Evolutionary conservation across 2,329 filamentous ascomycete species (phyloP).

Genomic region (Remersonia thermophila): DNA sequence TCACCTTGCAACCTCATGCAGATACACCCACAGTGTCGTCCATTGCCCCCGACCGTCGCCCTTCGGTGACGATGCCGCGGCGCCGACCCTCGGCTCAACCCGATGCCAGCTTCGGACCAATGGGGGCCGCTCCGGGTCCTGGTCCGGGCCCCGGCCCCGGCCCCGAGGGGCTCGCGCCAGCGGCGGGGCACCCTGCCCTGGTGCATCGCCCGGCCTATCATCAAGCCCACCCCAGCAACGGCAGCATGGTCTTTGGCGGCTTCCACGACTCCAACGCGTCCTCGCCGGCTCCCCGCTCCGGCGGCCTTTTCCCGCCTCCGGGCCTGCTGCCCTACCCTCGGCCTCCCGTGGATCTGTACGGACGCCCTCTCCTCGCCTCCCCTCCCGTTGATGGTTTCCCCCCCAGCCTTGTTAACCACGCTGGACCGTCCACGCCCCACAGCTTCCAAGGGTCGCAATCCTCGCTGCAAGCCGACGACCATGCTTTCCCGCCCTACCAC

Average conservation of each 20-base stretch:
- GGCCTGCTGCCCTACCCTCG: constrained; percentile 24
- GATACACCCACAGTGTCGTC: no score
- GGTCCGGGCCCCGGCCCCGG: background rate
- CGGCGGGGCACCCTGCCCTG: constrained; percentile 11
- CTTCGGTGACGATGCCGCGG: no score
- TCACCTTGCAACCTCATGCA: no score
- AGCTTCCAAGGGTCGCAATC: constrained; percentile 52
- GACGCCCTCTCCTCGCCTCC: constrained; percentile 14
- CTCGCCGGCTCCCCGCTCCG: constrained; percentile 40
- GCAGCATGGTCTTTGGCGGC: constrained; percentile 44
- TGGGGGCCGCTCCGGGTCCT: no score
- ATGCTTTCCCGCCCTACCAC: constrained; percentile 25
- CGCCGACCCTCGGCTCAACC: no score
- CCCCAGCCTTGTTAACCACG: constrained; percentile 27
- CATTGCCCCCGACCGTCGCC: no score
- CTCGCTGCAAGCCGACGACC: constrained; percentile 32
- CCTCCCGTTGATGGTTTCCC: constrained; percentile 25
- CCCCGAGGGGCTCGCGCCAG: constrained; percentile 1
- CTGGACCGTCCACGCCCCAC: constrained; percentile 44
- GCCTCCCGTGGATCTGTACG: constrained; percentile 17
- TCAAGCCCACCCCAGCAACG: constrained; percentile 40
- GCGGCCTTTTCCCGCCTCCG: constrained; percentile 35
- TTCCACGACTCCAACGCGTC: constrained; percentile 44
- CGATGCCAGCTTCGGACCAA: no score
- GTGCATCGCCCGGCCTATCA: constrained; percentile 30